Base-by-base conservation (phyloP, 306 rosid genomes). In the Nissolia schottii region DNA sequence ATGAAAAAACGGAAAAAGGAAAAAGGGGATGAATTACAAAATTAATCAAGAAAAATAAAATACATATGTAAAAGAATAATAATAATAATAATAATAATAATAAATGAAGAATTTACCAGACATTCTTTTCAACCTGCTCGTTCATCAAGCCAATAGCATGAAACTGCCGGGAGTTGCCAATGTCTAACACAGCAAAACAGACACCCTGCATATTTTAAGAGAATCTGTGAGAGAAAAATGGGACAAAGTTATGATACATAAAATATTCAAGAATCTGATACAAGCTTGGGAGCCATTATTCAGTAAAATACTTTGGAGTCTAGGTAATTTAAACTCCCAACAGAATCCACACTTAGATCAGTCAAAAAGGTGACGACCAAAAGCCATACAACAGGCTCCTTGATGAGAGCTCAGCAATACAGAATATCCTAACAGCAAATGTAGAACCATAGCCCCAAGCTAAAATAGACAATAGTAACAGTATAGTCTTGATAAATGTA, bases 101-200 rank as follows among this genome's bases (percentile, higher is more conserved):
- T 28, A 16, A 64, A 56, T 23, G n/a, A n/a, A n/a, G n/a, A 74
- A 45, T 64, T 87, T 85, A 93, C 98, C 98, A 89, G 75, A 77
- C 60, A 78, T 69, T 88, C 79, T 87, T 83, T 55, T 84, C 87
- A 48, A 71, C 70, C 66, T 54, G 84, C 80, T 76, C 84, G 79
- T 80, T 67, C 67, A 65, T 51, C 82, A 67, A 64, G 69, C 62
- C 84, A 66, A 82, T 73, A 69, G 75, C 81, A 69, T 64, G 88
- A 64, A 74, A 46, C 79, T 83, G 85, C 34, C 43, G 67, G 29
- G 84, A 79, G 82, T 64, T 77, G 69, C 88, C 83, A 22, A 84
- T 45, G 70, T 78, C 80, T 88, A 85, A 80, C 71, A 93, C 67
- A 74, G 85, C 72, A 82, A 86, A 87, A 81, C 98, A 87, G 45